Evolutionary conservation across 2,329 filamentous ascomycete species (phyloP).

Genomic region (Sarocladium brachiariae): DNA sequence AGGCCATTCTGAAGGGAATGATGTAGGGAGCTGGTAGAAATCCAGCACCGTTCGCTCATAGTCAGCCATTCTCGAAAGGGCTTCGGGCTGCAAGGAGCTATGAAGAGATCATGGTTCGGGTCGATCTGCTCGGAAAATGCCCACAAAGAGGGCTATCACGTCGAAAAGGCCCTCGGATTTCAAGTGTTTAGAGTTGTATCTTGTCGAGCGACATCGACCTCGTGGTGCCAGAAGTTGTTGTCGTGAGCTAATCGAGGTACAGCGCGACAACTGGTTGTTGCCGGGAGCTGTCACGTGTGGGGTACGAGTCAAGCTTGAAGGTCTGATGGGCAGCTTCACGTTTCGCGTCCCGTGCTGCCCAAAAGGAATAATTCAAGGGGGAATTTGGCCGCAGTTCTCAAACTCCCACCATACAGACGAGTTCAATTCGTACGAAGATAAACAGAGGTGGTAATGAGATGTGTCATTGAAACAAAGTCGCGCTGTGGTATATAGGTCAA

Average conservation of each 20-base stretch:
- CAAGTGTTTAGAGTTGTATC: too few relatives aligned
- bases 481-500: too few relatives aligned
- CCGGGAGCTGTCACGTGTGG: neutral
- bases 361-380: too few relatives aligned
- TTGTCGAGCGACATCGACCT: too few relatives aligned
- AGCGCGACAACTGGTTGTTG: neutral
- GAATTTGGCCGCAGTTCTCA: too few relatives aligned
- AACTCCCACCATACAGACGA: too few relatives aligned
- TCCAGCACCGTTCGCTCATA: constrained; percentile 72
- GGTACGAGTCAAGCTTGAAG: neutral
- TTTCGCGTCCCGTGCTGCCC: neutral
- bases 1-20: constrained; percentile 82
- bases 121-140: neutral
- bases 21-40: constrained; percentile 77
- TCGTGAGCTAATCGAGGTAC: neutral
- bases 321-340: neutral
- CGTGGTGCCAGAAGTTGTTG: too few relatives aligned
- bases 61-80: constrained; percentile 49
- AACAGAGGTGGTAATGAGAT: too few relatives aligned
- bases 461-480: too few relatives aligned
- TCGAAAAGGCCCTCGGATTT: too few relatives aligned
- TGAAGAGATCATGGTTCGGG: constrained; percentile 11
- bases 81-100: constrained; percentile 8
- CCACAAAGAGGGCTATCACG: too few relatives aligned
- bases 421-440: neutral